A percentile compares a stretch with the other conserved stretches of the same genome.
Conservation (phyloP, 2,329 filamentous ascomycete species). For the Epichloe sibirici region DNA sequence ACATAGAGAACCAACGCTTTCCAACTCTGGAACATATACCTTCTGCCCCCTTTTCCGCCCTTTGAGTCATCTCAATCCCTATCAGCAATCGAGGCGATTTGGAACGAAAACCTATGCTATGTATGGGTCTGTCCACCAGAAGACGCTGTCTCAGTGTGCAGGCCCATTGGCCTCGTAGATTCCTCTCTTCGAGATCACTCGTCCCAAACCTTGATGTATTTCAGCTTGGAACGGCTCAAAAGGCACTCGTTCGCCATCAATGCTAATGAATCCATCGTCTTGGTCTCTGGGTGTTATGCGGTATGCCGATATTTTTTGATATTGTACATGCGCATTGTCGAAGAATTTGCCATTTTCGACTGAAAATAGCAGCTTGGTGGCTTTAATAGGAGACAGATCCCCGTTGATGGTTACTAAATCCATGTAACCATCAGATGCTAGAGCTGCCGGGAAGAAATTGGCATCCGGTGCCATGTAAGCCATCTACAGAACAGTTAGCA, state of each 20-base stretch:
- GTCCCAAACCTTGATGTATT: conserved; percentile 69
- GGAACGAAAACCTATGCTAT: too few species aligned
- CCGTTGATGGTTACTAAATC: conserved; percentile 76
- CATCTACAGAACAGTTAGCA: conserved; percentile 42
- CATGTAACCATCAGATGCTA: conserved; percentile 73
- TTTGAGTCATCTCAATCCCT: not conserved
- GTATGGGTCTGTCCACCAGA: not conserved
- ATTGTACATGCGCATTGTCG: conserved; percentile 63
- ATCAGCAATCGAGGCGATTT: too few species aligned
- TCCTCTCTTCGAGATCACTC: conserved; percentile 67
- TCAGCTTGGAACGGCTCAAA: conserved; percentile 90
- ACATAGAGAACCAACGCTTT: not conserved
- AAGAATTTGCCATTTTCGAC: conserved; percentile 68
- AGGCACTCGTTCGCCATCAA: conserved; percentile 80
- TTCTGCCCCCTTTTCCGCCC: not conserved
- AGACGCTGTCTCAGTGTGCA: conserved; percentile 33
- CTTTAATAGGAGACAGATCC: conserved; percentile 53
- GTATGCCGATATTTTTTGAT: conserved; percentile 80
- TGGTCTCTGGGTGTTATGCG: conserved; percentile 65
- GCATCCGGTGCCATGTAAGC: conserved; percentile 77
- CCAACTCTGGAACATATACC: not conserved
- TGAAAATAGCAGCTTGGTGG: conserved; percentile 56
- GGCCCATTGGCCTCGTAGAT: conserved; percentile 56
- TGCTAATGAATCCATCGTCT: conserved; percentile 73
- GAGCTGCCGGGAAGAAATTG: conserved; percentile 76